Evolutionary conservation across 768 basidiomycete species (phyloP).

Genomic region (Russula ochroleuca): DNA sequence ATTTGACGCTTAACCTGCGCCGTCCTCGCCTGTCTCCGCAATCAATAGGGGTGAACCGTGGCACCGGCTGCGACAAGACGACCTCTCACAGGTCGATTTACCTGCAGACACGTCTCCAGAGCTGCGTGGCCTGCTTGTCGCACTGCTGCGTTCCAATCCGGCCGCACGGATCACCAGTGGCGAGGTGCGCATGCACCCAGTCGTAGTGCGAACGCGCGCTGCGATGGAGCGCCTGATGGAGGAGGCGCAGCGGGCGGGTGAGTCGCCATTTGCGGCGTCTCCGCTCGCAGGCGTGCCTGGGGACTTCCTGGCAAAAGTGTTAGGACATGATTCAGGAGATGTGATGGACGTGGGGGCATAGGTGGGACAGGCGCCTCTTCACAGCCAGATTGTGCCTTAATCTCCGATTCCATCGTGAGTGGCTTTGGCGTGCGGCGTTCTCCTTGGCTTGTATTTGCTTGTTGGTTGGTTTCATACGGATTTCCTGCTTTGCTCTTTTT

Average conservation of each 20-base stretch:
- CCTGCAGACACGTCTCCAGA: slow-evolving; percentile 50
- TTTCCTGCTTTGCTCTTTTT: background rate
- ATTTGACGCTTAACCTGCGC: background rate
- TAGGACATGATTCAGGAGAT: slow-evolving; percentile 31
- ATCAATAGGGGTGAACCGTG: slow-evolving; percentile 77
- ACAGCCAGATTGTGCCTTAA: slow-evolving; percentile 14
- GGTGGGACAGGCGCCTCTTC: background rate
- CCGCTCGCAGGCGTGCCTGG: slow-evolving; percentile 57
- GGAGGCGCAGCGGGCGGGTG: slow-evolving; percentile 34
- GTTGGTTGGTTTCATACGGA: background rate
- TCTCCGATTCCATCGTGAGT: slow-evolving; percentile 5
- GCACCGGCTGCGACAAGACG: slow-evolving; percentile 88
- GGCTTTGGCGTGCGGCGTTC: background rate
- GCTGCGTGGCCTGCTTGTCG: slow-evolving; percentile 61
- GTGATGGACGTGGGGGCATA: slow-evolving; percentile 32
- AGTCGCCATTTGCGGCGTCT: slow-evolving; percentile 52
- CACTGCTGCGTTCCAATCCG: slow-evolving; percentile 77
- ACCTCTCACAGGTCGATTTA: slow-evolving; percentile 82
- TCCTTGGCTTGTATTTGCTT: slow-evolving; percentile 1
- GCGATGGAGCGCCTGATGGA: slow-evolving; percentile 54
- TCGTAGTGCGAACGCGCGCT: slow-evolving; percentile 58
- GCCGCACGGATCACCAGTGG: slow-evolving; percentile 51
- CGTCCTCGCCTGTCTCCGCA: slow-evolving; percentile 22
- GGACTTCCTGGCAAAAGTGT: slow-evolving; percentile 63
- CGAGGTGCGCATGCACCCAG: slow-evolving; percentile 55